Percentiles rank a stretch among this genome's conserved stretches.
These are phyloP conservation scores for Arthrobotrys sinensis DNA, from an alignment of 2,329 filamentous ascomycete genomes.

Conservation along the genomic window DNA sequence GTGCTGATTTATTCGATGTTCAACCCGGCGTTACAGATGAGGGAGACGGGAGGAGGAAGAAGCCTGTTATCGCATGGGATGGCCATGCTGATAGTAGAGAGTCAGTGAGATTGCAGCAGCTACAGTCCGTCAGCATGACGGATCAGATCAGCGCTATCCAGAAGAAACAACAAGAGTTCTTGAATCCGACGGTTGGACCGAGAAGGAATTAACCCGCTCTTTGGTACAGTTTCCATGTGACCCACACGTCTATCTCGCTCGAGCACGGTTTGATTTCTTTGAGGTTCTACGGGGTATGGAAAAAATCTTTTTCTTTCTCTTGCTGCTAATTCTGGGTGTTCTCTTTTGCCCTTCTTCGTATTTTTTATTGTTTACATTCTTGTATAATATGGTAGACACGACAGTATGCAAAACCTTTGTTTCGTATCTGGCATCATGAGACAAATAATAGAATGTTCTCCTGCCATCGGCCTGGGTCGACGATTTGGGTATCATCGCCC, in stretches of 20 bases:
- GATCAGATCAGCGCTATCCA: slow-evolving; percentile 84
- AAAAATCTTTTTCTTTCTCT: slow-evolving; percentile 33
- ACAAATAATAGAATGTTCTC: slow-evolving; percentile 30
- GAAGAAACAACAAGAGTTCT: slow-evolving; percentile 70
- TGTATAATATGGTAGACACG: slow-evolving; percentile 53
- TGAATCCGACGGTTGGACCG: slow-evolving; percentile 64
- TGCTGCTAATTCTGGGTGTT: slow-evolving; percentile 15
- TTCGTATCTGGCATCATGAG: slow-evolving; percentile 35
- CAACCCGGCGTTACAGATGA: slow-evolving; percentile 70
- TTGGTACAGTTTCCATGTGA: background rate
- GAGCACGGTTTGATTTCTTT: slow-evolving; percentile 20
- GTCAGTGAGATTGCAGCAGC: slow-evolving; percentile 71
- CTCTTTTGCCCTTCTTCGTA: background rate
- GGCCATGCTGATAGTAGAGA: slow-evolving; percentile 76
- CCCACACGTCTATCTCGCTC: slow-evolving; percentile 1
- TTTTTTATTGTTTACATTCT: slow-evolving; percentile 37
- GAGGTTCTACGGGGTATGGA: slow-evolving; percentile 36
- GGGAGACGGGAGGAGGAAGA: slow-evolving; percentile 77
- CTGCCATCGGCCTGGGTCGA: background rate
- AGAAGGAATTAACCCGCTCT: slow-evolving; percentile 56
- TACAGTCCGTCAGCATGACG: slow-evolving; percentile 82
- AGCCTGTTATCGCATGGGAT: slow-evolving; percentile 75
- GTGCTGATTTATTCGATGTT: slow-evolving; percentile 86
- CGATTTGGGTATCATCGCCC: background rate
- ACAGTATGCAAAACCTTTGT: slow-evolving; percentile 27